Base-by-base conservation (phyloP, 331 rosid species). In the Rosa hybrid region DNA sequence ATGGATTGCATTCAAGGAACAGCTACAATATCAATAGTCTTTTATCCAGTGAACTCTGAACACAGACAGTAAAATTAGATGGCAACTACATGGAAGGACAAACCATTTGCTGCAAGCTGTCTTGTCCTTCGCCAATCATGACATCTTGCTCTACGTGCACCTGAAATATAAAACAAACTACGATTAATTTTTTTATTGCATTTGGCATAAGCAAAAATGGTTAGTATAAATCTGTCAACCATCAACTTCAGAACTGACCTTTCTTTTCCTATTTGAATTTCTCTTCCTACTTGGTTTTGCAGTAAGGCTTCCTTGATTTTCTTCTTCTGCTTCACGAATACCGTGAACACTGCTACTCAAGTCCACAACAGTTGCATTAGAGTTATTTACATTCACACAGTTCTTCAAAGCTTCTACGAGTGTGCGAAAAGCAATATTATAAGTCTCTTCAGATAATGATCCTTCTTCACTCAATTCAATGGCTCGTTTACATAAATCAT, bases 381-480 rank as follows among this genome's bases (percentile, higher is more conserved):
- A 77, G 81, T 87, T 85, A 62, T 87, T 87, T 68, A 87, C 80
- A 62, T 85, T 80, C 42, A 87, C 90, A 81, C 90, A 87, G 76
- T 75, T 87, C 86, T 78, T 87, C 81, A 87, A 57, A 74, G 87
- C 80, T 78, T 87, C 88, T 20, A 82, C 87, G 12, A 87, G 71
- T 48, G 87, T 71, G 57, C 88, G 88, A 39, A 84, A 78, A 68
- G 82, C 87, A 57, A 87, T 73, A 81, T 75, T 85, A 69, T 87
- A 81, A 65, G 82, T 80, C 68, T 87, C 90, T 81, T 87, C 90
- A 30, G 87, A 87, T 21, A 75, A 23, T 11, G 90, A 87, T 63
- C 90, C 90, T 83, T 85, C 90, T 85, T 87, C 90, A 71, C 90
- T 84, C 78, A 87, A 82, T 53, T 87, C 90, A 12, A 85, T 83